Evolutionary conservation across 805 yeast genomes (phyloP), one percentile per base, ranked within the genome.

Genomic region (Saturnispora ahearnii): DNA sequence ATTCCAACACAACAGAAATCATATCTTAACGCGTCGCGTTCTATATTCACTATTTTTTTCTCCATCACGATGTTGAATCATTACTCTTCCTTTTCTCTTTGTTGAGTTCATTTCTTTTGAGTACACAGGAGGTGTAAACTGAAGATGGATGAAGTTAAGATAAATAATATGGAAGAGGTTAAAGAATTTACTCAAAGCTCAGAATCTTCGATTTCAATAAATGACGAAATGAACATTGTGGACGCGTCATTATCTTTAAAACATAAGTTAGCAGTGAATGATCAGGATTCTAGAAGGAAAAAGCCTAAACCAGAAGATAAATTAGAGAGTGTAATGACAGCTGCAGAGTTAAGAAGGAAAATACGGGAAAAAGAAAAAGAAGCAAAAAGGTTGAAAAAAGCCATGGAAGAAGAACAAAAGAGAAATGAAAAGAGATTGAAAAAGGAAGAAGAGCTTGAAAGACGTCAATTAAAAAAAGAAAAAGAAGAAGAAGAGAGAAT

Each of bases 401-500:
- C 30, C 18, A 12, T 12, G 3, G 57, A 54, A 22, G 53, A 54
- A 29, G 59, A 55, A 33, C 22, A 46, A 15, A 46, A 49, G 26
- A 29, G 45, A 18, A 49, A 43, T 4, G 50, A 50, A 26, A 46
- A 41, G 45, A 31, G 45, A 15, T n/a, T 29, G 32, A 55, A 48
- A 32, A 50, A 49, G 24, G 12, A 36, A 38, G 51, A 51, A 26
- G 55, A 50, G n/a, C 30, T 22, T 10, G 54, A 54, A 38, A 49
- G 45, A 31, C 51, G 53, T 15, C 41, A 26, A 28, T 4, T n/a
- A 3, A 54, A 53, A 43, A 50, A 53, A 31, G 49, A 42, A 11
- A 44, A 46, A 41, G 58, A 53, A 41, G 58, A 46, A 28, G 48
- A 44, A 33, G 58, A 55, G 37, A 45, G 49, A 15, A 43, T 49